Base-by-base conservation (phyloP, 768 basidiomycete genomes). In the Mrakia hoshinonis region DNA sequence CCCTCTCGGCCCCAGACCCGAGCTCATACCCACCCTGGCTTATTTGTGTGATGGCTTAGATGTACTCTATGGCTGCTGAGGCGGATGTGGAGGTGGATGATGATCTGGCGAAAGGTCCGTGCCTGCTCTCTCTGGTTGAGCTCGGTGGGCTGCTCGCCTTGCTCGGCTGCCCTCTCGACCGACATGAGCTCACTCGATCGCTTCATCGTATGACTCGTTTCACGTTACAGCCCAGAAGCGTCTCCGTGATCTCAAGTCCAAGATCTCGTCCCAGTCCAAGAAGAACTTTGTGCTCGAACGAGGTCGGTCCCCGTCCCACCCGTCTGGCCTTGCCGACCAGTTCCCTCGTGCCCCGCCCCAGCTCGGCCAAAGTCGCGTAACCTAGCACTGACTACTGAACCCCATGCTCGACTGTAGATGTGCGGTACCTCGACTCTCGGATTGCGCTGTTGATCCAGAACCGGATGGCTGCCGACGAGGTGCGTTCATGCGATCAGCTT, bases 221-320 rank as follows among this genome's bases (percentile, higher is more conserved):
- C 22, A 52, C 71, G 46, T 64, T 11, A 54, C 78, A 92, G 96
- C 96, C 62, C 96, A 99, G 83, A 97, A 95, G 81, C 92, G 95
- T 60, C 83, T 99, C 38, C 85, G 96, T 38, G 96, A 99, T 76
- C 85, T 99, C 74, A 99, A 99, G 82, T 86, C 89, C 34, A 90
- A 93, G 78, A 99, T 99, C 73, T 98, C 96, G 18, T 90, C 92
- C 0, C 96, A 98, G 81, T 94, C 92, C 68, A 99, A 99, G 85
- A 98, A 97, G 87, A 99, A 99, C 82, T 99, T 99, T 76, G 96
- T 99, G 49, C 85, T 99, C 13, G 96, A 99, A 80, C 89, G 96
- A 55, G 58, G 58, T 61, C 36, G 36, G 58, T 61, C 22, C 15
- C 31, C 24, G 15, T 5, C 24, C 9, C 13, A 55, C 12, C 26